These are phyloP conservation scores for Ilex paraguariensis DNA, from an alignment of 305 asterid genomes.

Conservation along the genomic window DNA sequence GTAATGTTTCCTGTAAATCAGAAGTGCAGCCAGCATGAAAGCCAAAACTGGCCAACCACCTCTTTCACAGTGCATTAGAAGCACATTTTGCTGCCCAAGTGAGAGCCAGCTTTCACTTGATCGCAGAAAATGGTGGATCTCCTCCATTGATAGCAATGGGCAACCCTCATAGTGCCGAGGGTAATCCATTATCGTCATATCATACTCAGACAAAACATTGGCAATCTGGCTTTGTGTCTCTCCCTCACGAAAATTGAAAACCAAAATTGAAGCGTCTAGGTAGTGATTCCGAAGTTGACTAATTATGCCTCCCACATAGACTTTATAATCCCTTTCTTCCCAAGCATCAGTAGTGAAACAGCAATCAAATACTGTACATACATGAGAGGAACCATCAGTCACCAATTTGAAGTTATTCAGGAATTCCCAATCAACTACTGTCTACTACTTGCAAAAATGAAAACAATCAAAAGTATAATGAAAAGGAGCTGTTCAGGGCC, in stretches of 20 bases:
- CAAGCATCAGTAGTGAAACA: slow-evolving; percentile 82
- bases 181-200: slow-evolving; percentile 89
- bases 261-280: slow-evolving; percentile 79
- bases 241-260: slow-evolving; percentile 82
- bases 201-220: slow-evolving; percentile 65
- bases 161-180: slow-evolving; percentile 93
- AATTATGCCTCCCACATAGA: slow-evolving; percentile 65
- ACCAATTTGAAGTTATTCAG: neutral
- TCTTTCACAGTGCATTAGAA: slow-evolving; percentile 88
- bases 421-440: no score
- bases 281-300: slow-evolving; percentile 62
- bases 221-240: slow-evolving; percentile 59
- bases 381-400: slow-evolving; percentile 16
- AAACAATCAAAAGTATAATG: no score
- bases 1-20: slow-evolving; percentile 73
- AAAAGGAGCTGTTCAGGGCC: no score
- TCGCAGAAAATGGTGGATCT: slow-evolving; percentile 83
- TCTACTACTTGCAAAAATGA: no score
- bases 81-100: slow-evolving; percentile 86
- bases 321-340: slow-evolving; percentile 63
- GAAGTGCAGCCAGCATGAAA: slow-evolving; percentile 85
- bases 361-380: slow-evolving; percentile 73
- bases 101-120: slow-evolving; percentile 97
- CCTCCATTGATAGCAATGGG: slow-evolving; percentile 93
- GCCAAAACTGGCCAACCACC: slow-evolving; percentile 99